A percentile compares a stretch with the other conserved stretches of the same genome.
Conservation (phyloP, 768 basidiomycete species). For the Agaricus sinodeliciosus region DNA sequence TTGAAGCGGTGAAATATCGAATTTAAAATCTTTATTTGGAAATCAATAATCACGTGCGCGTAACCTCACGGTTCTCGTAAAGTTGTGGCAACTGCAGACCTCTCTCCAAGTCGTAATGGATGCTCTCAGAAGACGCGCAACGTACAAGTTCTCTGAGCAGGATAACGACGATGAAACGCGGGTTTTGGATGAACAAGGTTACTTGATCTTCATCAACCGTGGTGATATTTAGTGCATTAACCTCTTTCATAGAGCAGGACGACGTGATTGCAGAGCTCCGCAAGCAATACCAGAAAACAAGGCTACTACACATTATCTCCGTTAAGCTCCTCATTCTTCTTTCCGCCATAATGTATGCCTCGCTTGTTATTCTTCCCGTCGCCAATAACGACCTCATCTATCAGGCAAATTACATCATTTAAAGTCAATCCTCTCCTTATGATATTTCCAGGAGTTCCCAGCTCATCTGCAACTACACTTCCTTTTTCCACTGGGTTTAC, state of each 20-base stretch:
- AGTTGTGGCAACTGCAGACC: background rate
- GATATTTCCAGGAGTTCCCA: slow-evolving; percentile 29
- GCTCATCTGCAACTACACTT: slow-evolving; percentile 24
- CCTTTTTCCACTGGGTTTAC: slow-evolving; percentile 40
- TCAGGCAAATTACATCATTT: slow-evolving; percentile 40
- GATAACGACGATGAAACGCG: slow-evolving; percentile 21
- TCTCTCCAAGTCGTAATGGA: slow-evolving; percentile 20
- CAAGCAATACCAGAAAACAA: slow-evolving; percentile 34
- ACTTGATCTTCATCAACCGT: background rate
- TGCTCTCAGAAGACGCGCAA: slow-evolving; percentile 36
- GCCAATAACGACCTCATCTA: background rate
- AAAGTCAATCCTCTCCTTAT: slow-evolving; percentile 40
- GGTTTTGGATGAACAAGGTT: slow-evolving; percentile 52
- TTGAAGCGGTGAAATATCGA: background rate
- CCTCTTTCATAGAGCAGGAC: slow-evolving; percentile 48
- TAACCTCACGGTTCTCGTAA: background rate
- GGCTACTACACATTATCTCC: slow-evolving; percentile 31
- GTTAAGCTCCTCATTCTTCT: slow-evolving; percentile 36
- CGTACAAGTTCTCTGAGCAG: slow-evolving; percentile 33
- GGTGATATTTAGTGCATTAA: background rate
- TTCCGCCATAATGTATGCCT: slow-evolving; percentile 41
- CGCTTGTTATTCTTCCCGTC: background rate
- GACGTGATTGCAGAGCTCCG: slow-evolving; percentile 45
- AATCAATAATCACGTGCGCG: slow-evolving; percentile 12
- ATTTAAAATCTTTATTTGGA: background rate